Evolutionary conservation across 331 rosid genomes (phyloP).

Genomic region (Malus hybrid): DNA sequence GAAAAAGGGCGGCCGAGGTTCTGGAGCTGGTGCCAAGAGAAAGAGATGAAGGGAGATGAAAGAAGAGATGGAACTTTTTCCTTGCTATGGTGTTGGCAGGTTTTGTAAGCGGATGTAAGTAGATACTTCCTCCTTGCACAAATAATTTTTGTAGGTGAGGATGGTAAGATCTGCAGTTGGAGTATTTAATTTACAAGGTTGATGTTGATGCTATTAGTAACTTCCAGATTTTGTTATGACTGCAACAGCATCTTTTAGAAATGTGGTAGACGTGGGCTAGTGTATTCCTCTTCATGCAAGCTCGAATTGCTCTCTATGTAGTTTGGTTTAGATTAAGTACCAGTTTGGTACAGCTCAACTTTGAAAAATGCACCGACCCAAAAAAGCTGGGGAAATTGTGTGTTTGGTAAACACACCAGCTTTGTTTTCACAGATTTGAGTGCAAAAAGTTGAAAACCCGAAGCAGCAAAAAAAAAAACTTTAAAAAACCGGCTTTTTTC

Average conservation of each 20-base stretch:
- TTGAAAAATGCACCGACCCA: too few relatives aligned
- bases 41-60: slow-evolving; percentile 49
- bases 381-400: neutral
- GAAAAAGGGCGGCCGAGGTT: slow-evolving; percentile 52
- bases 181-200: neutral
- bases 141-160: slow-evolving; percentile 7
- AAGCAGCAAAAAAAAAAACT: fast-evolving
- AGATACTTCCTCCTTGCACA: neutral
- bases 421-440: fast-evolving
- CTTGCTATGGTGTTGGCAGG: neutral
- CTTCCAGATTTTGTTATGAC: neutral
- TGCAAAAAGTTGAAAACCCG: fast-evolving
- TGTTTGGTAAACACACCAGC: too few relatives aligned
- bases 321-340: neutral
- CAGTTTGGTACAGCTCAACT: too few relatives aligned
- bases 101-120: neutral
- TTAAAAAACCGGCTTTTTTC: neutral
- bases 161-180: neutral
- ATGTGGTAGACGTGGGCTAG: neutral
- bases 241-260: neutral
- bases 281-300: neutral
- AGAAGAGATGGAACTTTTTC: neutral
- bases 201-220: neutral
- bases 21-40: slow-evolving; percentile 65
- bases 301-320: neutral